These are phyloP conservation scores for Cardamine resedifolia DNA, from an alignment of 345 rosid genomes.

Conservation along the genomic window DNA sequence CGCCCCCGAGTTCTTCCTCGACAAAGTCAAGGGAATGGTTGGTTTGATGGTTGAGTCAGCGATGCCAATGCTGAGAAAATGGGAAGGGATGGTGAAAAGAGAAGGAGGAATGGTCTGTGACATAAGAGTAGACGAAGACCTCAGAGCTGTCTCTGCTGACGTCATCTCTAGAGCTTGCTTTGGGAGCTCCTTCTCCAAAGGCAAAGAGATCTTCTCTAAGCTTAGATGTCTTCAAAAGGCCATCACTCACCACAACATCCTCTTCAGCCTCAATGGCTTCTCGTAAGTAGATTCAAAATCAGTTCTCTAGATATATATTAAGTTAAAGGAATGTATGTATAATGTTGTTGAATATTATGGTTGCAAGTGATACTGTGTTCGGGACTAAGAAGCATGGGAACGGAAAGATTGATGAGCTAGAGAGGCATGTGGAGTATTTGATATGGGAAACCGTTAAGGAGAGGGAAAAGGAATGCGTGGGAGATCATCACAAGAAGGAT, in stretches of 20 bases:
- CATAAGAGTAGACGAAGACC: constrained; percentile 49
- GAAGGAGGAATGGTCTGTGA: constrained; percentile 39
- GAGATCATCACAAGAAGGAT: constrained; percentile 49
- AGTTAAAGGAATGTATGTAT: not conserved
- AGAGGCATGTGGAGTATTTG: constrained; percentile 57
- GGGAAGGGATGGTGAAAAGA: constrained; percentile 48
- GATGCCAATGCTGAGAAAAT: constrained; percentile 47
- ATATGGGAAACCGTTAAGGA: constrained; percentile 76
- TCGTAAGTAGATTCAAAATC: constrained; percentile 31
- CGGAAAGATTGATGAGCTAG: constrained; percentile 45
- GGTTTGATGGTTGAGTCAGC: constrained; percentile 59
- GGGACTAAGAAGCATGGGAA: constrained; percentile 40
- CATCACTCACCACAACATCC: constrained; percentile 44
- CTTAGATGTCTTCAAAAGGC: constrained; percentile 56
- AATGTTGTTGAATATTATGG: not conserved
- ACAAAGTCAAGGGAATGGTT: constrained; percentile 81
- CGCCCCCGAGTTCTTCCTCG: constrained; percentile 73
- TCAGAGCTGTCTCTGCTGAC: constrained; percentile 55
- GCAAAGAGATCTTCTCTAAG: constrained; percentile 58
- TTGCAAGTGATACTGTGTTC: constrained; percentile 41
- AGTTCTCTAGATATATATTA: not conserved
- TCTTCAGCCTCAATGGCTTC: constrained; percentile 36
- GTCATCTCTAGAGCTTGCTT: constrained; percentile 68
- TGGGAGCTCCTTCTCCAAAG: constrained; percentile 54
- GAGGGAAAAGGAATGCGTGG: constrained; percentile 43